Evolutionary conservation across 164 flowering plant genomes (phyloP).

Genomic region (Vitis rotundifolia): DNA sequence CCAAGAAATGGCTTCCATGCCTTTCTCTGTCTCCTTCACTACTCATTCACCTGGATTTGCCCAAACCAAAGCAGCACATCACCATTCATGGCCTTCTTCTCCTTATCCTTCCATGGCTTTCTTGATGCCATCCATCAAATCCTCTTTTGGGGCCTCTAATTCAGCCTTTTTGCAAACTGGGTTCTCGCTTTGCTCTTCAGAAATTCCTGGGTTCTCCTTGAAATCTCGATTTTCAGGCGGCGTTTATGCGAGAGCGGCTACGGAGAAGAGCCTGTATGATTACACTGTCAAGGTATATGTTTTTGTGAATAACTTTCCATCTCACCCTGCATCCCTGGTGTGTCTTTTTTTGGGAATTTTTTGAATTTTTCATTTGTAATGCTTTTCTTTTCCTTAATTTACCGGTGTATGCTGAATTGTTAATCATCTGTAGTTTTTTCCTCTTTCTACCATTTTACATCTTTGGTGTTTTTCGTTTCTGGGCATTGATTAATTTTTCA

Average conservation of each 20-base stretch:
- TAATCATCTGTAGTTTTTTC: no score
- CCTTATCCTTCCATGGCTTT: slow-evolving; percentile 26
- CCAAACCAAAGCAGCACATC: slow-evolving; percentile 14
- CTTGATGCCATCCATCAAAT: slow-evolving; percentile 24
- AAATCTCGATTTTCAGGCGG: slow-evolving; percentile 37
- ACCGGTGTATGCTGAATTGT: no score
- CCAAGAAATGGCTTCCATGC: slow-evolving; percentile 31
- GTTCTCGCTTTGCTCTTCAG: slow-evolving; percentile 28
- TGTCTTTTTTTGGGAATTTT: not conserved
- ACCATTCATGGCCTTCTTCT: not conserved
- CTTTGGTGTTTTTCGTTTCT: no score
- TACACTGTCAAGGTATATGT: slow-evolving; percentile 75
- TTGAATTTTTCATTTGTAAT: not conserved
- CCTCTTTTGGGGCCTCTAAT: slow-evolving; percentile 44
- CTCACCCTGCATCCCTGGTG: not conserved
- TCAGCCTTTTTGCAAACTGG: slow-evolving; percentile 42
- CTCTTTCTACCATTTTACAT: no score
- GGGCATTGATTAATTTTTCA: no score
- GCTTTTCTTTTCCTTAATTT: not conserved
- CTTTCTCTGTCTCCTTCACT: slow-evolving; percentile 35
- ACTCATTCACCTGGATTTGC: slow-evolving; percentile 21
- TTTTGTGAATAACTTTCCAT: not conserved
- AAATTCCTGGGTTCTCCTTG: slow-evolving; percentile 23
- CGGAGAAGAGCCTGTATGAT: slow-evolving; percentile 78
- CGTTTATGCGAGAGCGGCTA: slow-evolving; percentile 66